These are phyloP conservation scores for Parastagonospora avenae DNA, from an alignment of 2,329 filamentous ascomycete species.

Conservation along the genomic window DNA sequence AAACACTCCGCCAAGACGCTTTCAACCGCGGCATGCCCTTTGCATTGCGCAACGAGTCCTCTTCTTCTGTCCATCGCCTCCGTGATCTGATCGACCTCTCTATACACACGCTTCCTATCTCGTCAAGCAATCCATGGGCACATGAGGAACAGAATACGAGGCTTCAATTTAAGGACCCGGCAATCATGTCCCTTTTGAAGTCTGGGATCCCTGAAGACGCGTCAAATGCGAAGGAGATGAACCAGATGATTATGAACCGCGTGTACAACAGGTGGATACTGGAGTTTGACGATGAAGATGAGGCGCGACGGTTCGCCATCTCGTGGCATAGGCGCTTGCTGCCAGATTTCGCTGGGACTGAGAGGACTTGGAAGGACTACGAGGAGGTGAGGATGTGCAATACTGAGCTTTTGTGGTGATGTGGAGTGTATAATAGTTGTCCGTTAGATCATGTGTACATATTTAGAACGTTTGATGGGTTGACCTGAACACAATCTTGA, in stretches of 20 bases:
- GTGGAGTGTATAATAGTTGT: slow-evolving; percentile 3
- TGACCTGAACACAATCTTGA: no score
- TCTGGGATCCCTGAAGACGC: slow-evolving; percentile 9
- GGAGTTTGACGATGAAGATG: slow-evolving; percentile 60
- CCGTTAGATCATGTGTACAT: no score
- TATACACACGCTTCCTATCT: slow-evolving; percentile 19
- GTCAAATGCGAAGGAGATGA: slow-evolving; percentile 16
- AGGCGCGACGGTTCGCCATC: slow-evolving; percentile 58
- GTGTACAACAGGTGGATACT: slow-evolving; percentile 58
- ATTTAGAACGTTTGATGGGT: no score
- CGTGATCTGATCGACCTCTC: slow-evolving; percentile 37
- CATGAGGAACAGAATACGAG: slow-evolving; percentile 4
- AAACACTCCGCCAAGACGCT: slow-evolving; percentile 36
- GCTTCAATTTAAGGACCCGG: slow-evolving; percentile 21
- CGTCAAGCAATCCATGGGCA: slow-evolving; percentile 27
- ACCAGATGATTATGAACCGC: slow-evolving; percentile 40
- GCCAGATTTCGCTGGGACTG: slow-evolving; percentile 28
- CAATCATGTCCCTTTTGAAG: slow-evolving; percentile 19
- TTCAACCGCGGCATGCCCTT: slow-evolving; percentile 41
- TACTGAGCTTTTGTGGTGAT: slow-evolving; percentile 58
- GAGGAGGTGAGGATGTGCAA: slow-evolving; percentile 51
- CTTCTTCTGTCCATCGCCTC: slow-evolving; percentile 27
- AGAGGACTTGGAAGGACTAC: slow-evolving; percentile 28
- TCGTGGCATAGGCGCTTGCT: slow-evolving; percentile 59
- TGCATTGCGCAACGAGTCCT: slow-evolving; percentile 21